A percentile compares a stretch with the other conserved stretches of the same genome.
These are phyloP conservation scores for Saturnispora zaruensis DNA, from an alignment of 805 yeast species.

Conservation along the genomic window DNA sequence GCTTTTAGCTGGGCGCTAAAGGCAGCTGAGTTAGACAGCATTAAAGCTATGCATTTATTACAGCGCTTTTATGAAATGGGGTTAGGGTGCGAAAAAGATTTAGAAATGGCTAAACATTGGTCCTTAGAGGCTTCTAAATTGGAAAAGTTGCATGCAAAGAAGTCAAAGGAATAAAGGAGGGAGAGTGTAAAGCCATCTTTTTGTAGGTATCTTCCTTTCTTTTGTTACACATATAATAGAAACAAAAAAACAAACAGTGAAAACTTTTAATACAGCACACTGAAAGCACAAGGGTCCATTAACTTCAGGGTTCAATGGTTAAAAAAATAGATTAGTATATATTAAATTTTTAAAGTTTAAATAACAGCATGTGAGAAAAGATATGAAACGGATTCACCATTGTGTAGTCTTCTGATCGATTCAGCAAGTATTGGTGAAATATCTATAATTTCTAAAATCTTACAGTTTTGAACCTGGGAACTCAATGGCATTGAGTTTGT, in stretches of 20 bases:
- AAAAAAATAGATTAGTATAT: background rate
- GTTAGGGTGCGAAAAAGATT: slow-evolving; percentile 64
- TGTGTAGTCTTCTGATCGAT: slow-evolving; percentile 87
- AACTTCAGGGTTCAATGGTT: background rate
- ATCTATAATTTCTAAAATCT: slow-evolving; percentile 73
- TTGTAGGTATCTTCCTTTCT: background rate
- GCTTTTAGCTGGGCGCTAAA: slow-evolving; percentile 92
- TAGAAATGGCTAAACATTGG: slow-evolving; percentile 61
- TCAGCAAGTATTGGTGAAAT: slow-evolving; percentile 85
- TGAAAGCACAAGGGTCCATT: background rate
- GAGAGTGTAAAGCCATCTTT: background rate
- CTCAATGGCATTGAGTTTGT: slow-evolving; percentile 89
- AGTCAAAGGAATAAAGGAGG: background rate
- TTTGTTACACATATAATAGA: background rate
- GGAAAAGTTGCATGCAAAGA: background rate
- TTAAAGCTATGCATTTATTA: slow-evolving; percentile 79
- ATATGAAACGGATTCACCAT: slow-evolving; percentile 91
- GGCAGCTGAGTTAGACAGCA: slow-evolving; percentile 66
- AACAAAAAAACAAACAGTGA: too few relatives aligned
- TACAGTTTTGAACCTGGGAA: slow-evolving; percentile 47
- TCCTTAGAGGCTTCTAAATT: slow-evolving; percentile 49
- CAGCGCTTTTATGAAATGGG: slow-evolving; percentile 84
- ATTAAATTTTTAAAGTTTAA: background rate
- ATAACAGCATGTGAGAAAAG: slow-evolving; percentile 54
- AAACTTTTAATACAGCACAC: background rate